These are phyloP conservation scores for Penicillium turbatum DNA, from an alignment of 495 filamentous ascomycete species.

Conservation along the genomic window DNA sequence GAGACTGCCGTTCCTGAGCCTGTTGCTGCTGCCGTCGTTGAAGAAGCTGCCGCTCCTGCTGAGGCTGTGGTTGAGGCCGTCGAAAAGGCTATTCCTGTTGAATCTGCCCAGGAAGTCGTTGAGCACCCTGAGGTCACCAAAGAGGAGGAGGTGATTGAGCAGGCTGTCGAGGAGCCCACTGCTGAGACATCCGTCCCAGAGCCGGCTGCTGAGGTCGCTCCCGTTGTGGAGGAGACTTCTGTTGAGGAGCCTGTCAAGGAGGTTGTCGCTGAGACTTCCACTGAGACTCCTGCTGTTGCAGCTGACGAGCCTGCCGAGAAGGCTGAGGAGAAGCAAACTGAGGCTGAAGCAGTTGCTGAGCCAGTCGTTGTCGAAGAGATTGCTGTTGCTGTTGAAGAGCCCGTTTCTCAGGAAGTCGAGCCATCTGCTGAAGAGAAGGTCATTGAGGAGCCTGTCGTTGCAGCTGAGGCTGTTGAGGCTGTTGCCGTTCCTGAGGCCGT, in stretches of 20 bases:
- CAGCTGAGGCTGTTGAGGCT: conserved; percentile 5
- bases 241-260: conserved; percentile 11
- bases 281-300: conserved; percentile 1
- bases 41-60: neutral
- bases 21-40: neutral
- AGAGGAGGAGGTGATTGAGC: neutral
- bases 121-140: neutral
- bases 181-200: conserved; percentile 5
- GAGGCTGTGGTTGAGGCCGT: neutral
- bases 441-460: neutral
- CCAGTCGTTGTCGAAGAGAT: conserved; percentile 1
- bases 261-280: neutral
- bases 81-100: neutral
- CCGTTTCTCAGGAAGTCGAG: neutral
- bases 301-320: conserved; percentile 1
- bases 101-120: conserved; percentile 1
- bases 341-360: neutral
- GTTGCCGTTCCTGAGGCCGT: neutral
- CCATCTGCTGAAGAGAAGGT: neutral
- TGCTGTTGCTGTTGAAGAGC: conserved; percentile 3
- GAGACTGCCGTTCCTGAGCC: neutral
- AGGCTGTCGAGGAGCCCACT: conserved; percentile 5
- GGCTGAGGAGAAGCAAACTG: neutral
- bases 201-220: conserved; percentile 1
- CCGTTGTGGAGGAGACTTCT: neutral